Percentiles rank a stretch among this genome's conserved stretches.
These are phyloP conservation scores for Dendrostoma leiphaemia DNA, from an alignment of 2,329 filamentous ascomycete genomes.

Conservation along the genomic window DNA sequence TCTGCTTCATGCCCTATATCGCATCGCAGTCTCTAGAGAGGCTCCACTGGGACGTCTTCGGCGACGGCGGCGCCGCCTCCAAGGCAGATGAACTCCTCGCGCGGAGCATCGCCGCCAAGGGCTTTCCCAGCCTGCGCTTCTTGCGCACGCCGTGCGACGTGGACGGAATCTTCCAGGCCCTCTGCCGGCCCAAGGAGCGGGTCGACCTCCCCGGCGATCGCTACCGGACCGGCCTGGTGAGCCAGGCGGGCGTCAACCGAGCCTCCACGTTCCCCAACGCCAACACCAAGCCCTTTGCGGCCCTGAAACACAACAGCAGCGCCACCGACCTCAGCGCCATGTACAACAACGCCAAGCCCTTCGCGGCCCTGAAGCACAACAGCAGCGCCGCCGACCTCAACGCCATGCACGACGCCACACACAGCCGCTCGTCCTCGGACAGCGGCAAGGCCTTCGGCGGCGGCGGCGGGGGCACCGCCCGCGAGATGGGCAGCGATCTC, in stretches of 20 bases:
- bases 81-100: slow-evolving; percentile 62
- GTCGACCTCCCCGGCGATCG: slow-evolving; percentile 51
- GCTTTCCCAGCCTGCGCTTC: slow-evolving; percentile 60
- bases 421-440: slow-evolving; percentile 4
- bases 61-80: slow-evolving; percentile 27
- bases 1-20: slow-evolving; percentile 65
- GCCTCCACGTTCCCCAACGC: background rate
- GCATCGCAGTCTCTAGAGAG: slow-evolving; percentile 51
- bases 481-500: slow-evolving; percentile 39
- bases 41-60: slow-evolving; percentile 65
- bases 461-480: background rate
- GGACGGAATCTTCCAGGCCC: slow-evolving; percentile 64
- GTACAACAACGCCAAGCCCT: background rate
- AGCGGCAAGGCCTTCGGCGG: slow-evolving; percentile 12
- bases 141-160: slow-evolving; percentile 68
- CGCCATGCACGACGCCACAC: background rate
- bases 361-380: background rate
- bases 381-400: background rate
- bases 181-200: slow-evolving; percentile 62
- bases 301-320: background rate
- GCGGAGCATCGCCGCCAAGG: slow-evolving; percentile 56
- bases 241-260: slow-evolving; percentile 5
- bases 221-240: slow-evolving; percentile 30
- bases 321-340: background rate
- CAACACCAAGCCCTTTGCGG: background rate